Conservation (phyloP, 2,329 filamentous ascomycete species). For the Ceratocystis albifundus region DNA sequence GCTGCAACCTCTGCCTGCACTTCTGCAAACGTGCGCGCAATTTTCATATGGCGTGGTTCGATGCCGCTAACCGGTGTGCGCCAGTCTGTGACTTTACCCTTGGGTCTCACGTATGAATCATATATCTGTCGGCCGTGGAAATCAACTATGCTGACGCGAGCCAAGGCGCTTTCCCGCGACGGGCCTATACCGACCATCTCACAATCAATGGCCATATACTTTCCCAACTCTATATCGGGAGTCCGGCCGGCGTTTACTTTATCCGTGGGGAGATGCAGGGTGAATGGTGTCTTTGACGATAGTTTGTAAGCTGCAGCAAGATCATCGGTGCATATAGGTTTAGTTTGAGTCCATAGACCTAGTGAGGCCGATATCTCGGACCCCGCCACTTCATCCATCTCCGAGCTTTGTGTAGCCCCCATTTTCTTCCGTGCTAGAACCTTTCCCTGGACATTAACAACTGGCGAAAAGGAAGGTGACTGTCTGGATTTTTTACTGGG, state of each 20-base stretch:
- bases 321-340: slow-evolving; percentile 48
- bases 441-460: slow-evolving; percentile 13
- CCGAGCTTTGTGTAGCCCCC: slow-evolving; percentile 46
- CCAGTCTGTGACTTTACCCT: slow-evolving; percentile 76
- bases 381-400: slow-evolving; percentile 30
- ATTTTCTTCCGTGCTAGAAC: slow-evolving; percentile 34
- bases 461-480: slow-evolving; percentile 12
- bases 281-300: slow-evolving; percentile 39
- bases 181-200: slow-evolving; percentile 91
- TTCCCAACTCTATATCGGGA: slow-evolving; percentile 58
- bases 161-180: slow-evolving; percentile 62
- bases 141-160: slow-evolving; percentile 81
- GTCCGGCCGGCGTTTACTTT: slow-evolving; percentile 54
- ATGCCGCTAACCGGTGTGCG: slow-evolving; percentile 79
- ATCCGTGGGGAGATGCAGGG: slow-evolving; percentile 38
- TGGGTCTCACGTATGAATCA: slow-evolving; percentile 78
- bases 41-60: slow-evolving; percentile 56
- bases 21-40: slow-evolving; percentile 58
- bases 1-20: slow-evolving; percentile 62
- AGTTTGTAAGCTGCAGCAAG: slow-evolving; percentile 52
- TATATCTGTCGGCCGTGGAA: slow-evolving; percentile 88
- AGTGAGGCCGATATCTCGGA: slow-evolving; percentile 39
- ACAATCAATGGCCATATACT: slow-evolving; percentile 88
- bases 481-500: slow-evolving; percentile 21
- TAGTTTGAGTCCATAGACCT: slow-evolving; percentile 49